Evolutionary conservation across 129 eudicot genomes (phyloP).

Genomic region (Lonicera japonica): DNA sequence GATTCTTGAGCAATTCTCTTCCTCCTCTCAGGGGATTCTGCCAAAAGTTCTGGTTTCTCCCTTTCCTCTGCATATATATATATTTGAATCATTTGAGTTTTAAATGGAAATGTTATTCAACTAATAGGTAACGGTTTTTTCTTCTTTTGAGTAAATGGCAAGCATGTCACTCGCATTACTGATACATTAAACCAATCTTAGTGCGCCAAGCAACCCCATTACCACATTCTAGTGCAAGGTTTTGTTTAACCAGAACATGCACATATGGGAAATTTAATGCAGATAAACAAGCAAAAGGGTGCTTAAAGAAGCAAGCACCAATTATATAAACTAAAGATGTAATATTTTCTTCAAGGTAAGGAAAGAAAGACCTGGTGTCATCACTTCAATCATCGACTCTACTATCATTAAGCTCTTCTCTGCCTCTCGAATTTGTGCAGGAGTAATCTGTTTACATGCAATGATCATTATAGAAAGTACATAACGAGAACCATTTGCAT

Average conservation of each 20-base stretch:
- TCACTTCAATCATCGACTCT: slow-evolving; percentile 93
- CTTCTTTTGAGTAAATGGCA: too few relatives aligned
- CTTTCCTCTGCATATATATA: slow-evolving; percentile 69
- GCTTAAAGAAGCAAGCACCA: slow-evolving; percentile 3
- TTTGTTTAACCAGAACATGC: background rate
- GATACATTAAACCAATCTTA: too few relatives aligned
- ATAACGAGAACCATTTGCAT: too few relatives aligned
- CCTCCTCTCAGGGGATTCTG: slow-evolving; percentile 78
- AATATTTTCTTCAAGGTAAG: background rate
- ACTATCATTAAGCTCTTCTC: slow-evolving; percentile 78
- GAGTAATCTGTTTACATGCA: slow-evolving; percentile 52
- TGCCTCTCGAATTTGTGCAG: slow-evolving; percentile 97
- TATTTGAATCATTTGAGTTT: background rate
- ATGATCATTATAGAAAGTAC: background rate
- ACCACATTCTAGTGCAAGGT: too few relatives aligned
- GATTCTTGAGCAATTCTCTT: slow-evolving; percentile 85
- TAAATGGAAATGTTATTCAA: background rate
- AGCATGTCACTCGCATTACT: too few relatives aligned
- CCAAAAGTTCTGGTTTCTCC: slow-evolving; percentile 89
- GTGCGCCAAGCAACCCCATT: too few relatives aligned
- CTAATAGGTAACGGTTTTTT: too few relatives aligned
- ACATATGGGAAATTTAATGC: background rate
- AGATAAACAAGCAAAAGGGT: background rate
- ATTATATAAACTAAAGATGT: background rate
- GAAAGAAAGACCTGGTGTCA: slow-evolving; percentile 74